Evolutionary conservation across 2,329 filamentous ascomycete genomes (phyloP).

Genomic region (Pseudogymnoascus sp.): DNA sequence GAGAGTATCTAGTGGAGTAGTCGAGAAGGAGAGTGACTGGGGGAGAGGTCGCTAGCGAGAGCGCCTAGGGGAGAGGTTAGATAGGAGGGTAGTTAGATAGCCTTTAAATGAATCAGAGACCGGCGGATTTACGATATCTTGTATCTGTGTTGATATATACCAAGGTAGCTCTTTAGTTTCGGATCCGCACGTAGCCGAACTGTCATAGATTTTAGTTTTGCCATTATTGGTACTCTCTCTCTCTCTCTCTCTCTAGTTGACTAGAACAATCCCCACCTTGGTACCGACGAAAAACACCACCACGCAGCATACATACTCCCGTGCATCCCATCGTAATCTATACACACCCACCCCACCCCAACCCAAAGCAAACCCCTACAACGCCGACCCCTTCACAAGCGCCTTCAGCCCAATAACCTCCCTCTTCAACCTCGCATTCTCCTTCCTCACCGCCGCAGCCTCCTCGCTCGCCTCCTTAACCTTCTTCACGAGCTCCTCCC

Average conservation of each 20-base stretch:
- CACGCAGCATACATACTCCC: conserved; percentile 3
- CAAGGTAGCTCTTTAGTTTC: background rate
- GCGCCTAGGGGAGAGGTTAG: too few species aligned
- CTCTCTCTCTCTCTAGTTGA: background rate
- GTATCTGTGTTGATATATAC: background rate
- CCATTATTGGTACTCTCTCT: background rate
- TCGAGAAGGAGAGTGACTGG: too few species aligned
- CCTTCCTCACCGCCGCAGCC: conserved; percentile 66
- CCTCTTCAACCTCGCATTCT: conserved; percentile 74
- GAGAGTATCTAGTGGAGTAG: too few species aligned
- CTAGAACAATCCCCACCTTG: background rate
- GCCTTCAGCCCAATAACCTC: conserved; percentile 51
- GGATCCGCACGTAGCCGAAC: background rate
- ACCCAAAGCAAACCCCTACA: background rate
- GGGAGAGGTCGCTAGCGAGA: too few species aligned
- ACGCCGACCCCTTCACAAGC: conserved; percentile 1
- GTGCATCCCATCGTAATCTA: conserved; percentile 5
- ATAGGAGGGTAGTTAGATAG: background rate
- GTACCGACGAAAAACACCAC: background rate
- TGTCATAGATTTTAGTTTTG: background rate
- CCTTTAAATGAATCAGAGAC: background rate
- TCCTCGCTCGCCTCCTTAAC: conserved; percentile 72
- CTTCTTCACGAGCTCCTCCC: conserved; percentile 65
- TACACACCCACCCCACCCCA: background rate
- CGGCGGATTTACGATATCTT: background rate